Evolutionary conservation across 441 rosid species (phyloP).

Genomic region (Gossypium trilobum): DNA sequence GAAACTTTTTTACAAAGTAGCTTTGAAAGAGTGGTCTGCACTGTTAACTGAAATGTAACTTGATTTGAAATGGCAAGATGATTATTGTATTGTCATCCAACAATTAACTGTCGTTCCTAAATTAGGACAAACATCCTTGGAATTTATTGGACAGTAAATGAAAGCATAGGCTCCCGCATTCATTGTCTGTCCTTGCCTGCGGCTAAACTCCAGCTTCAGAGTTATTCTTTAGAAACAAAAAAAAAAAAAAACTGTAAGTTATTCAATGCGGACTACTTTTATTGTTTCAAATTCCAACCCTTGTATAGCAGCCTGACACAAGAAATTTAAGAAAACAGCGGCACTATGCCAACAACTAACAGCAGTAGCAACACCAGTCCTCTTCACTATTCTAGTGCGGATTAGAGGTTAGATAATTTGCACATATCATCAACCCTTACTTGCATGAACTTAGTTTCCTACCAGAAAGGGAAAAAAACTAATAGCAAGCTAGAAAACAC

Average conservation of each 20-base stretch:
- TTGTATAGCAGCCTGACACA: neutral
- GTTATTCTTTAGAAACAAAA: neutral
- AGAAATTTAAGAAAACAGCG: neutral
- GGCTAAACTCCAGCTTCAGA: neutral
- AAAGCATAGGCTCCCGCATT: neutral
- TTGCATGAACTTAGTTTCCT: neutral
- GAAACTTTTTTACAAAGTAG: constrained; percentile 8
- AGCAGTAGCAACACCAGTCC: neutral
- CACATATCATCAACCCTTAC: neutral
- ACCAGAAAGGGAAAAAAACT: neutral
- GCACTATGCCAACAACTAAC: neutral
- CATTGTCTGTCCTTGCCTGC: neutral
- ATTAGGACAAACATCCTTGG: neutral
- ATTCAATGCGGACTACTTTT: neutral
- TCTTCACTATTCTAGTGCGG: neutral
- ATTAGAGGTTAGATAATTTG: neutral
- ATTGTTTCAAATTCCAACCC: neutral
- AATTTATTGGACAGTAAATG: neutral
- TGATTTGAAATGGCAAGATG: constrained; percentile 7
- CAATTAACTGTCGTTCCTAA: constrained; percentile 7
- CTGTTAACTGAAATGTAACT: constrained; percentile 21
- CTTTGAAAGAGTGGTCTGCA: constrained; percentile 23
- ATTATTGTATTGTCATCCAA: neutral
- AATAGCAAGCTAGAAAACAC: neutral
- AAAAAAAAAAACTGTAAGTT: neutral